Evolutionary conservation across 2,329 filamentous ascomycete genomes (phyloP), one percentile per base, ranked within the genome.

Genomic region (Pseudocercospora crystallina): DNA sequence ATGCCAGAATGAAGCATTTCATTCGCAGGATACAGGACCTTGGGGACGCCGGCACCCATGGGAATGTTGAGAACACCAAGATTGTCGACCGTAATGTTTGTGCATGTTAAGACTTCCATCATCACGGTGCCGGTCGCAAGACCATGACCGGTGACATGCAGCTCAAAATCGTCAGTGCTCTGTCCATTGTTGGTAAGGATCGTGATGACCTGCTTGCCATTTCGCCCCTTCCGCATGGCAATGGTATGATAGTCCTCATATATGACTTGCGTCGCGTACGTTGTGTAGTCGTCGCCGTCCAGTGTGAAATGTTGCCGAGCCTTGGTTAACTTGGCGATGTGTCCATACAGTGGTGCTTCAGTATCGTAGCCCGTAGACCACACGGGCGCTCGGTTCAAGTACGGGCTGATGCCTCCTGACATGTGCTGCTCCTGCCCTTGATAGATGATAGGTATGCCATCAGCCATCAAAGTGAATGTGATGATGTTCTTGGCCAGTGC

Each of bases 241-340:
- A 79, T 57, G 8, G 71, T 73, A 34, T 69, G 67, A 5, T 61
- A 60, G 39, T 78, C 74, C 41, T 68, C 67, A 58, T 74, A 78
- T 51, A 78, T 69, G 5, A 73, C 64, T 15, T 67, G 65, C 47
- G 71, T 71, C 58, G 72, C 67, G 51, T 71, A 73, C 0, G 64
- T 71, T 8, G 74, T 56, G 54, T 78, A 79, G 11, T 59, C 60
- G 5, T 54, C 49, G 39, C 74, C 71, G 3, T 62, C 58, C 3
- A 49, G 51, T 13, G 78, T 65, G 2, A 73, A 76, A 11, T 69
- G 69, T 43, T 70, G 72, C 9, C 76, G 73, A 17, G 76, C 64
- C 14, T 61, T 49, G 53, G 78, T 77, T 17, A 77, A 56, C 7
- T 62, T 70, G 3, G 65, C 54, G 30, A 67, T 54, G 64, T 70